Base-by-base conservation (phyloP, 2,329 filamentous ascomycete genomes). In the Myriosclerotinia curreyana region DNA sequence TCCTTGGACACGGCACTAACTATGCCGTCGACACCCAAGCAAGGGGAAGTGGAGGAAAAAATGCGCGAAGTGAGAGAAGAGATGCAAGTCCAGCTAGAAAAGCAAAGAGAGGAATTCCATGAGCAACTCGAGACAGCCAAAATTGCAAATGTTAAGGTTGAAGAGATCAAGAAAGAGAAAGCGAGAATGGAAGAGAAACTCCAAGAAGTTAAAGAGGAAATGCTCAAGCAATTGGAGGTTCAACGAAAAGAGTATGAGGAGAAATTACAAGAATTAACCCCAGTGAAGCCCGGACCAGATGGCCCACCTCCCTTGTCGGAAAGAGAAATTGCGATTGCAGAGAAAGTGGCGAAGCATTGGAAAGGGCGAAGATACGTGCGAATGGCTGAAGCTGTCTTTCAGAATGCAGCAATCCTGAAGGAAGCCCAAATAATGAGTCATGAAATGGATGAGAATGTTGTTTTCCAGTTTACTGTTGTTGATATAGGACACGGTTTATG, bases 391-490 rank as follows among this genome's bases (percentile, higher is more conserved):
- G 86, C 88, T 2, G 88, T 98, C 36, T 80, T 99, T 53, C 92
- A 96, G 73, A 89, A 96, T 74, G 94, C 94, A 3, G 87, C 91
- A 9, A 85, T 88, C 36, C 77, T 99, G 65, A 99, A 99, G 75
- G 95, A 99, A 77, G 95, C 95, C 1, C 95, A 99, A 74, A 88
- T 99, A 66, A 95, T 99, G 91, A 96, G 93, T 78, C 94, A 96
- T 71, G 91, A 96, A 72, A 90, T 99, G 79, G 91, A 95, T 70
- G 95, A 97, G 75, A 87, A 87, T 69, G 90, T 97, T 11, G 88
- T 94, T 25, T 98, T 99, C 75, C 95, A 99, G 75, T 99, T 98
- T 74, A 89, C 91, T 15, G 87, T 97, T 64, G 86, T 98, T 40
- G 94, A 97, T 71, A 81, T 89, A 67, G 95, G 95, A 1, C 93